These are phyloP conservation scores for Phaeosphaeria sp. DNA, from an alignment of 2,329 filamentous ascomycete species.

Conservation along the genomic window DNA sequence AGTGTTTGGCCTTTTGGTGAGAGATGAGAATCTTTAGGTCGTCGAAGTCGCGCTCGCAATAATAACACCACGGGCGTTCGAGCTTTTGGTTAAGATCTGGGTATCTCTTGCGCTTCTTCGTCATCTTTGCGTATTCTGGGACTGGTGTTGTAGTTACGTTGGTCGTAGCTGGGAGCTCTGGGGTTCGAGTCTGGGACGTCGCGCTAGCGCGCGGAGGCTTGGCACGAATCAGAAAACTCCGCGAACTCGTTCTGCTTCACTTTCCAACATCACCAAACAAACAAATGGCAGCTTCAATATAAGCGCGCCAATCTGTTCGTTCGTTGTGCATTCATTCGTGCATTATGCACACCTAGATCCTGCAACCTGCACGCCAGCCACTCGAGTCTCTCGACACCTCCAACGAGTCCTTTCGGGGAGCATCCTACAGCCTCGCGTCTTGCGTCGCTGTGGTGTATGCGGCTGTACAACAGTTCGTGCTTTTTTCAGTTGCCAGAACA, in stretches of 20 bases:
- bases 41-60: slow-evolving; percentile 99
- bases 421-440: slow-evolving; percentile 55
- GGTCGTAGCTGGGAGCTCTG: slow-evolving; percentile 7
- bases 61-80: slow-evolving; percentile 93
- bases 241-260: not conserved
- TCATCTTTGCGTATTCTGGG: slow-evolving; percentile 26
- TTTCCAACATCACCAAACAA: not conserved
- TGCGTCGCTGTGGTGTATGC: slow-evolving; percentile 55
- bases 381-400: slow-evolving; percentile 52
- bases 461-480: slow-evolving; percentile 48
- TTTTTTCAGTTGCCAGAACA: slow-evolving; percentile 55
- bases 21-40: slow-evolving; percentile 95
- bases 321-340: not conserved
- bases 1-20: slow-evolving; percentile 99
- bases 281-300: slow-evolving; percentile 1
- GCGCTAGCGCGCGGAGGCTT: slow-evolving; percentile 6
- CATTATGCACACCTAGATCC: not conserved
- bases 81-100: slow-evolving; percentile 90
- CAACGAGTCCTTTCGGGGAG: slow-evolving; percentile 56
- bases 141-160: no score
- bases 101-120: slow-evolving; percentile 86
- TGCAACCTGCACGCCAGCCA: slow-evolving; percentile 53
- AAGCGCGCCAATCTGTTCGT: not conserved
- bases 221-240: slow-evolving; percentile 7
- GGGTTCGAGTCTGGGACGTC: not conserved